These are phyloP conservation scores for Naganishia randhawae DNA, from an alignment of 768 basidiomycete species.

Conservation along the genomic window DNA sequence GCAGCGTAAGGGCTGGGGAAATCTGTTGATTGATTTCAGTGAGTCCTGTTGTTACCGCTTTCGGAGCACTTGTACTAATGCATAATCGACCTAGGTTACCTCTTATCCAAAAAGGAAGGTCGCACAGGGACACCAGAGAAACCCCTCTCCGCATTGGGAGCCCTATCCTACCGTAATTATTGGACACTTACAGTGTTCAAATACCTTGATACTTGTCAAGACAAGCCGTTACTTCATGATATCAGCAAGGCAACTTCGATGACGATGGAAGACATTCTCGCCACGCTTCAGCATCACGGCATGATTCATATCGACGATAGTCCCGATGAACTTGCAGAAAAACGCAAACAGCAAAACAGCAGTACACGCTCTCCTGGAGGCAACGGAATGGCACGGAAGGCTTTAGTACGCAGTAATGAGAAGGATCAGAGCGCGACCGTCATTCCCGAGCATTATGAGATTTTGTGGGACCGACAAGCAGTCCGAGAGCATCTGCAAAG, in stretches of 20 bases:
- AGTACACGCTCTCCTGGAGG: not conserved
- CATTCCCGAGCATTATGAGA: conserved; percentile 67
- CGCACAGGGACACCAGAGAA: conserved; percentile 90
- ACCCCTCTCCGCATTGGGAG: conserved; percentile 86
- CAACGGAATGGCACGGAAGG: conserved; percentile 36
- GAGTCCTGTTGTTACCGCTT: conserved; percentile 51
- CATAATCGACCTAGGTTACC: conserved; percentile 65
- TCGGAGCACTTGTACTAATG: not conserved
- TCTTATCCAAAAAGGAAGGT: conserved; percentile 90
- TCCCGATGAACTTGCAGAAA: conserved; percentile 19
- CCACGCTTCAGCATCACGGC: conserved; percentile 65
- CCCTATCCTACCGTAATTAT: conserved; percentile 89
- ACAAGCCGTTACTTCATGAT: conserved; percentile 53
- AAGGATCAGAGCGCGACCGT: conserved; percentile 32
- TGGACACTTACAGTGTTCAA: conserved; percentile 87
- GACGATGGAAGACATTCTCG: conserved; percentile 81
- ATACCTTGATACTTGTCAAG: conserved; percentile 62
- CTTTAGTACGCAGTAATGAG: conserved; percentile 40
- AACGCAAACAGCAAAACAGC: conserved; percentile 14
- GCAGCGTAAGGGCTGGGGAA: conserved; percentile 94
- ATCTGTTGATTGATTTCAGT: conserved; percentile 97
- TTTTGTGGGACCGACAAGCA: conserved; percentile 66
- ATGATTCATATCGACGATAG: conserved; percentile 60
- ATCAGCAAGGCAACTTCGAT: conserved; percentile 82
- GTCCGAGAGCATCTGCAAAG: conserved; percentile 64